Evolutionary conservation across 2,329 filamentous ascomycete species (phyloP), one percentile per base, ranked within the genome.

Genomic region (Claviceps capensis): DNA sequence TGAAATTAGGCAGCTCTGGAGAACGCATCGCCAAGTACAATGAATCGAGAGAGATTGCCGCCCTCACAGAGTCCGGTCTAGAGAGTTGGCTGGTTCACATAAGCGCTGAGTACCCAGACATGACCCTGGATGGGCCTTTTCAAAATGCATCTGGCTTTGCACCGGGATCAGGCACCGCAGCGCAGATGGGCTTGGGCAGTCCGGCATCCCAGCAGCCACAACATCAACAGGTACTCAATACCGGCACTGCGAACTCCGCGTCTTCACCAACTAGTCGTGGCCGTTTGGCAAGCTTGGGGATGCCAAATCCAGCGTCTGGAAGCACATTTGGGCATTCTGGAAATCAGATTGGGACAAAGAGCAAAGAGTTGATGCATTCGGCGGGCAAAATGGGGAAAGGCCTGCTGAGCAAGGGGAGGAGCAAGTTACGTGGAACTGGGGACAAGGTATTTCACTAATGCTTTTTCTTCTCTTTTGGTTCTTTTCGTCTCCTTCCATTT

Each of bases 381-480:
- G 90, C 90, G 51, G 88, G 88, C 50, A 89, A 88, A 64, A 88
- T 88, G 53, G 89, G 90, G 48, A 95, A 95, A 72, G 91, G 90
- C 50, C 69, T 96, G 57, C 83, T 96, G 66, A 88, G 86, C 58
- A 95, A 95, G 71, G 88, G 90, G 59, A 91, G 86, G 71, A 91
- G 79, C 70, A 91, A 88, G 68, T 82, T 95, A 66, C 74, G 77
- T 56, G 78, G 76, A 64, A 79, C 78, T 57, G 81, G 82, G 63
- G 87, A 93, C 69, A 94, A 94, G 87, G 86, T 90, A 86, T 88
- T 88, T 82, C 78, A 82, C 72, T 84, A 74, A 78, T 65, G 59
- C 60, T 62, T 64, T 67, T 64, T 55, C 53, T 51, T 61, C 63
- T 67, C 61, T 59, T 63, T 56, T 52, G 51, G 59, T 41, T 55